Percentiles rank a stretch among this genome's conserved stretches.
These are phyloP conservation scores for Tylopilus plumbeoviolaceoides DNA, from an alignment of 768 basidiomycete species.

Conservation along the genomic window DNA sequence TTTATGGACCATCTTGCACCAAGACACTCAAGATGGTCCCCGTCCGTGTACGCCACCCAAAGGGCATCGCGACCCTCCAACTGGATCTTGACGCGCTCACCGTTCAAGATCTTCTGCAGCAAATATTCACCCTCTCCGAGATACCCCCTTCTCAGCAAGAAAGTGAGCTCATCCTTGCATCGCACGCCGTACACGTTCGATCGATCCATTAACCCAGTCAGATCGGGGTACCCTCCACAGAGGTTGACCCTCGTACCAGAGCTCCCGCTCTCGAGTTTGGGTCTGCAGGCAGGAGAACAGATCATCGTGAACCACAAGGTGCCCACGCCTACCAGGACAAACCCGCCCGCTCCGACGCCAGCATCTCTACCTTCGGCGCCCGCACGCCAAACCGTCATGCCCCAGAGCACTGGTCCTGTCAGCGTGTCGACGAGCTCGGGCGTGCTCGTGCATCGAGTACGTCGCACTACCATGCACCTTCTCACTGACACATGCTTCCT, in stretches of 20 bases:
- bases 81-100: slow-evolving; percentile 59
- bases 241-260: slow-evolving; percentile 68
- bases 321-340: slow-evolving; percentile 12
- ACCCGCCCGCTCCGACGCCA: slow-evolving; percentile 6
- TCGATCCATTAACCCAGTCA: slow-evolving; percentile 44
- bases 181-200: not conserved
- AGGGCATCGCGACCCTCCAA: slow-evolving; percentile 76
- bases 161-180: slow-evolving; percentile 43
- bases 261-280: slow-evolving; percentile 71
- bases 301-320: slow-evolving; percentile 64
- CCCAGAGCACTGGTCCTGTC: slow-evolving; percentile 41
- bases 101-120: slow-evolving; percentile 71
- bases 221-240: slow-evolving; percentile 82
- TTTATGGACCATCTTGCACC: not conserved
- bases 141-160: slow-evolving; percentile 78
- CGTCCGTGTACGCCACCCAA: slow-evolving; percentile 79
- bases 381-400: slow-evolving; percentile 10
- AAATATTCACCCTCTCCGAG: slow-evolving; percentile 61
- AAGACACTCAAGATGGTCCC: slow-evolving; percentile 49
- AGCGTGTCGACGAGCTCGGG: slow-evolving; percentile 60
- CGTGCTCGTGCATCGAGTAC: slow-evolving; percentile 70
- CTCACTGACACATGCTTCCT: slow-evolving; percentile 7
- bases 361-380: slow-evolving; percentile 15
- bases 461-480: not conserved
- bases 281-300: slow-evolving; percentile 77